Percentiles rank a stretch among this genome's conserved stretches.
phyloP scores from a whole-genome alignment of 768 basidiomycete species.

The Amanita phalloides region DNA sequence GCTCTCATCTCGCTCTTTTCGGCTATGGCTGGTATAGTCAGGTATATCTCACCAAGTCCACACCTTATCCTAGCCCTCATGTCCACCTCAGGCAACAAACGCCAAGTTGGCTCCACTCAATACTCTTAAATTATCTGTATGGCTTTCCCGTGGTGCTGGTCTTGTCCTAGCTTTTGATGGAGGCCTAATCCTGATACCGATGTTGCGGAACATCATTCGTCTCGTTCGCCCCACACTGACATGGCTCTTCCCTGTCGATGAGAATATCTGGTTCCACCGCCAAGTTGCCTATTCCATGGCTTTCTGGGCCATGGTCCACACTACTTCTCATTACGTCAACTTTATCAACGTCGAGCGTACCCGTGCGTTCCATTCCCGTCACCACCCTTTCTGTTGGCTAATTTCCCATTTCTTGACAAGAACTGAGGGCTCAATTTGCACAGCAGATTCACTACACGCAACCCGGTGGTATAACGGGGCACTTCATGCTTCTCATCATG shows the following conservation, averaged over 20 bases:
- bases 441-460: constrained; percentile 83
- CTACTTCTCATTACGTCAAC: constrained; percentile 90
- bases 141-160: constrained; percentile 86
- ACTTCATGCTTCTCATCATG: constrained; percentile 94
- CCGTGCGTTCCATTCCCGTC: constrained; percentile 38
- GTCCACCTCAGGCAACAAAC: constrained; percentile 41
- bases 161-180: constrained; percentile 85
- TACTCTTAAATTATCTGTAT: constrained; percentile 71
- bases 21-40: constrained; percentile 85
- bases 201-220: constrained; percentile 83
- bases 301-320: constrained; percentile 89
- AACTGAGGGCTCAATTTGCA: constrained; percentile 71
- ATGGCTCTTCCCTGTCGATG: constrained; percentile 88
- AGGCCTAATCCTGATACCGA: constrained; percentile 76
- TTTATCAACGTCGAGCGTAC: constrained; percentile 86
- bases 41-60: constrained; percentile 25
- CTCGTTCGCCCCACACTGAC: constrained; percentile 68
- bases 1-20: constrained; percentile 64
- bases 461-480: constrained; percentile 87
- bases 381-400: background rate
- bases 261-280: constrained; percentile 93
- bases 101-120: constrained; percentile 64
- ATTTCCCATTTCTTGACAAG: constrained; percentile 22
- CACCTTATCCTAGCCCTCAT: background rate
- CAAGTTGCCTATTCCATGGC: constrained; percentile 93